These are phyloP conservation scores for Ramaria sp. DNA, from an alignment of 768 basidiomycete species.

Conservation along the genomic window DNA sequence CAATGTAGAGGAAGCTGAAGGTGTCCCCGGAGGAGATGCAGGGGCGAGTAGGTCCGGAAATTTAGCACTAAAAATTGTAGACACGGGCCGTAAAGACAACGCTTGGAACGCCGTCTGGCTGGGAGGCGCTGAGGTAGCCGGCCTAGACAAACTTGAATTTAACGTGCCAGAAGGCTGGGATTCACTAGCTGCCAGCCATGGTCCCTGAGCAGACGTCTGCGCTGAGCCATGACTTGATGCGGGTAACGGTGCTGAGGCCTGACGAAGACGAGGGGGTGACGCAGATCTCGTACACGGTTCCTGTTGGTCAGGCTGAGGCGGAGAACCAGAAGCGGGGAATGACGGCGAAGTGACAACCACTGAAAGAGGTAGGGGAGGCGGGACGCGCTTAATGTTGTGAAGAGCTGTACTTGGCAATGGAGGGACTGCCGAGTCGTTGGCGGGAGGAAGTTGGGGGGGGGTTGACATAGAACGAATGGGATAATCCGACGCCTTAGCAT, in stretches of 20 bases:
- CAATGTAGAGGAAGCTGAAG: no score
- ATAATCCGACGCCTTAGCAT: neutral
- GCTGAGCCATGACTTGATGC: neutral
- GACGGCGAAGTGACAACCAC: constrained; percentile 9
- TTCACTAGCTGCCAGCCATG: neutral
- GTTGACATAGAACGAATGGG: neutral
- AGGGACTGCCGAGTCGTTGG: neutral
- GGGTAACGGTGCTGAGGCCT: neutral
- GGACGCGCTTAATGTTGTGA: neutral
- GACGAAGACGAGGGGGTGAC: neutral
- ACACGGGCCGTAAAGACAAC: constrained; percentile 64
- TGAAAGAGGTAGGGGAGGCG: constrained; percentile 3
- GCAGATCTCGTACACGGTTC: neutral
- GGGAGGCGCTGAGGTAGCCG: constrained; percentile 57
- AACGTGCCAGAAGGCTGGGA: neutral
- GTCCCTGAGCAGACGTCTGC: neutral
- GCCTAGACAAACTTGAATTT: neutral
- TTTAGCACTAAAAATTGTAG: constrained; percentile 62
- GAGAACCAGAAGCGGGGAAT: neutral
- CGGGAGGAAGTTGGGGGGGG: neutral
- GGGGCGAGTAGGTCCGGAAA: constrained; percentile 35
- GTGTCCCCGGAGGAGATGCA: neutral
- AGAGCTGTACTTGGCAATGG: neutral
- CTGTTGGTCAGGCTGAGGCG: neutral
- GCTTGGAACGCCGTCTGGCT: constrained; percentile 50